Conservation (phyloP, 2,329 filamentous ascomycete genomes). For the Chaetomiaceae sp. region DNA sequence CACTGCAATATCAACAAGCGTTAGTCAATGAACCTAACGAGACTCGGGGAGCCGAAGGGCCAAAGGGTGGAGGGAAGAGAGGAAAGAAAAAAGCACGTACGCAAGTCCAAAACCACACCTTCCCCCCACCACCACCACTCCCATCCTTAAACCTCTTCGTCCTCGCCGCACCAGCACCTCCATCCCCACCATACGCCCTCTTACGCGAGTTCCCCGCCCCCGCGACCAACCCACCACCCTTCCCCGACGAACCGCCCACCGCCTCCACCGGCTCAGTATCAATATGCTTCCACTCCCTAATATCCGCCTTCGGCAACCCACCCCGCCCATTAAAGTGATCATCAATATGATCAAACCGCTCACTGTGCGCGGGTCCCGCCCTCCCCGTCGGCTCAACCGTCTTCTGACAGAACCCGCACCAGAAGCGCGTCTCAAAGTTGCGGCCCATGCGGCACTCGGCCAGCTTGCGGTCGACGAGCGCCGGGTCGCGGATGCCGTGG, state of each 20-base stretch:
- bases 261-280: constrained; percentile 26
- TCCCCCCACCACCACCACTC: not conserved
- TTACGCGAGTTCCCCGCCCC: not conserved
- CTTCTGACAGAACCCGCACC: constrained; percentile 77
- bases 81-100: constrained; percentile 7
- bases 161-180: not conserved
- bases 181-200: not conserved
- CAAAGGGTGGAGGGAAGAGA: not conserved
- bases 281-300: constrained; percentile 52
- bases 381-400: constrained; percentile 49
- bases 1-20: not conserved
- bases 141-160: constrained; percentile 6
- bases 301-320: constrained; percentile 36
- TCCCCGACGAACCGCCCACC: not conserved
- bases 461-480: constrained; percentile 40
- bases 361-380: constrained; percentile 48
- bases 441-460: constrained; percentile 57
- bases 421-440: constrained; percentile 64
- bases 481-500: constrained; percentile 38
- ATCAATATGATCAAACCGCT: constrained; percentile 68
- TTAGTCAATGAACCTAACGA: not conserved
- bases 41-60: no score
- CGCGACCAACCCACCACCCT: not conserved
- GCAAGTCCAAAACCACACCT: constrained; percentile 13
- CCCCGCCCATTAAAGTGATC: constrained; percentile 58